phyloP scores from a whole-genome alignment of 2,329 filamentous ascomycete species.

The Fusarium albosuccineum region DNA sequence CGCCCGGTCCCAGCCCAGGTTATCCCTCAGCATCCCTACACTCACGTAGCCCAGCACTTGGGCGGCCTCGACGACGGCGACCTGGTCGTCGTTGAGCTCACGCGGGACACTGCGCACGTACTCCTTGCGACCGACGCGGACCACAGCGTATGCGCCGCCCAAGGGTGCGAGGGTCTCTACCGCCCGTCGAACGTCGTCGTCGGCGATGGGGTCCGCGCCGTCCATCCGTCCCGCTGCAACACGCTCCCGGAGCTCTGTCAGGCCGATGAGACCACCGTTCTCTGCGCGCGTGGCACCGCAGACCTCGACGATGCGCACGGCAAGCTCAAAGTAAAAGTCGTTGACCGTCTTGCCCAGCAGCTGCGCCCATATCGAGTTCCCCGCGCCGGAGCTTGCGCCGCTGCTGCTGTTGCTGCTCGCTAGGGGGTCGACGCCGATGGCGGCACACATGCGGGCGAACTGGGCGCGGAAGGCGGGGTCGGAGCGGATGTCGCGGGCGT shows the following conservation, averaged over 20 bases:
- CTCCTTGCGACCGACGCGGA: slow-evolving; percentile 84
- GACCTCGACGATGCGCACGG: slow-evolving; percentile 93
- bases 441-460: slow-evolving; percentile 98
- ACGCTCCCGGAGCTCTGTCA: slow-evolving; percentile 82
- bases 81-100: slow-evolving; percentile 95
- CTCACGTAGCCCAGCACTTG: slow-evolving; percentile 92
- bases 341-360: slow-evolving; percentile 92
- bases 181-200: slow-evolving; percentile 93
- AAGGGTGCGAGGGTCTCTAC: slow-evolving; percentile 89
- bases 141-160: slow-evolving; percentile 87
- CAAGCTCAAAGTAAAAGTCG: slow-evolving; percentile 98
- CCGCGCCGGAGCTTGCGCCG: slow-evolving; percentile 58
- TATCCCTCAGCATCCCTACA: slow-evolving; percentile 87
- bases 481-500: slow-evolving; percentile 95
- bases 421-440: slow-evolving; percentile 95
- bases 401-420: slow-evolving; percentile 61
- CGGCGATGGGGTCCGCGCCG: slow-evolving; percentile 82
- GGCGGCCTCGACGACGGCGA: slow-evolving; percentile 89
- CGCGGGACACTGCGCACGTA: slow-evolving; percentile 95
- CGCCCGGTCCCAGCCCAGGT: slow-evolving; percentile 86
- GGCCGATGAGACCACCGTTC: slow-evolving; percentile 91
- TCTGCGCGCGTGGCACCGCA: slow-evolving; percentile 88
- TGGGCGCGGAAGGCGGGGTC: slow-evolving; percentile 96
- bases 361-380: slow-evolving; percentile 89
- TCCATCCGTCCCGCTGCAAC: slow-evolving; percentile 80